Base-by-base conservation (phyloP, 2,329 filamentous ascomycete genomes). In the Aphanocladium album region DNA sequence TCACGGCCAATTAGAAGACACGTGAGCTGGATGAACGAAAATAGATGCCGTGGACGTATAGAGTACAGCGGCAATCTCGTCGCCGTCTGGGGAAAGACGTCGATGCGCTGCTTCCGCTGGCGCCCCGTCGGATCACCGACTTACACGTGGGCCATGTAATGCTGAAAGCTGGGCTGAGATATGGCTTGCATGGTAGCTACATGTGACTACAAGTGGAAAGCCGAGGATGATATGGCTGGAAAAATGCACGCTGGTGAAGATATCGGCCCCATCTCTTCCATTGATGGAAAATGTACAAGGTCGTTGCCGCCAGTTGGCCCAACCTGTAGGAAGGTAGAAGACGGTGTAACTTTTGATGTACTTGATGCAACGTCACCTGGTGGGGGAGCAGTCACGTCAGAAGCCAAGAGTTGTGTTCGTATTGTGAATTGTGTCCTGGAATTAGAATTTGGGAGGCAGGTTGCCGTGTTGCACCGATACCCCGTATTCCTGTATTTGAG, bases 381-480 rank as follows among this genome's bases (percentile, higher is more conserved):
- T 30, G 30, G 9, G 30, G 9, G 37, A 2, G 51, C 37, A n/a
- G 16, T n/a, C 9, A 41, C 16, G 35, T 17, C 33, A 27, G 21
- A 11, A 11, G 35, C 11, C 23, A 41, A 41, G 37, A 33, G 11
- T 9, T 58, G 35, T 51, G 17, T 35, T 58, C 46, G 56, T 58
- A 58, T 51, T n/a, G 30, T 30, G 8, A 41, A 21, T n/a, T 39
- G n/a, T 49, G 4, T 19, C 43, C 30, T 12, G 11, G 33, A 57
- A 57, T 19, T 39, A 39, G 7, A 57, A 7, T 27, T 27, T 33
- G 8, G 35, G 30, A 58, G 11, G 46, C 35, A 30, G n/a, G 23
- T 16, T 41, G 50, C 46, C 46, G 56, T 23, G 56, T 58, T 23
- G 56, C 46, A 58, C 56, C 17, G 33, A 45, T 41, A 43, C 46